Evolutionary conservation across 2,329 filamentous ascomycete species (phyloP), one percentile per base, ranked within the genome.

Genomic region (Triangularia verruculosa): DNA sequence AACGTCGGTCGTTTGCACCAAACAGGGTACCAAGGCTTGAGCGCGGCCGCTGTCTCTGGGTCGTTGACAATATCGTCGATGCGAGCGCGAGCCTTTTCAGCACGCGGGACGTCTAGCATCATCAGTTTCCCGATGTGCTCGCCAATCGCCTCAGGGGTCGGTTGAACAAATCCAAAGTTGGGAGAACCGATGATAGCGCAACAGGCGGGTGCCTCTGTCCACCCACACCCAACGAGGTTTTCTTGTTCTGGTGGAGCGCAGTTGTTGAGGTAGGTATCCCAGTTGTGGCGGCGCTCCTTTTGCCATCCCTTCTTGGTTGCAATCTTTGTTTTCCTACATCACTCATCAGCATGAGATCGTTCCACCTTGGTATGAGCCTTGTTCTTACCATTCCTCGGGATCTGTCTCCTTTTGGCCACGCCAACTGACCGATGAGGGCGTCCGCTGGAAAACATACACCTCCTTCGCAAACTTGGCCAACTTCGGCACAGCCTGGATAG

Each of bases 1-100:
- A 88, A 89, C 47, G 78, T 81, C 0, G 86, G 86, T 0, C 87
- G 80, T 72, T 89, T 89, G 76, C 87, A 89, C 80, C 83, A 87
- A 0, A 74, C 74, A 0, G 83, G 80, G 69, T 89, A 89, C 83
- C 83, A 87, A 0, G 85, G 77, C 70, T 86, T 84, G 6, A 89
- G 77, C 2, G 73, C 78, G 27, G 78, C 77, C 0, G 86, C 86
- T 0, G 80, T 84, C 1, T 72, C 73, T 11, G 73, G 72, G 67
- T 88, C 80, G 39, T 80, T 72, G n/a, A 89, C 85, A n/a, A 82
- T 72, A 0, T 75, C 68, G n/a, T 82, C 79, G 5, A 81, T 76
- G 2, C 82, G 78, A 2, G 72, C 72, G 1, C 84, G 80, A n/a
- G 83, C 71, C 1, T 71, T 64, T 17, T 85, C 78, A 39, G 77